These are phyloP conservation scores for Phytopythium vexans DNA, from an alignment of 352 stramenopile species.

Conservation along the genomic window DNA sequence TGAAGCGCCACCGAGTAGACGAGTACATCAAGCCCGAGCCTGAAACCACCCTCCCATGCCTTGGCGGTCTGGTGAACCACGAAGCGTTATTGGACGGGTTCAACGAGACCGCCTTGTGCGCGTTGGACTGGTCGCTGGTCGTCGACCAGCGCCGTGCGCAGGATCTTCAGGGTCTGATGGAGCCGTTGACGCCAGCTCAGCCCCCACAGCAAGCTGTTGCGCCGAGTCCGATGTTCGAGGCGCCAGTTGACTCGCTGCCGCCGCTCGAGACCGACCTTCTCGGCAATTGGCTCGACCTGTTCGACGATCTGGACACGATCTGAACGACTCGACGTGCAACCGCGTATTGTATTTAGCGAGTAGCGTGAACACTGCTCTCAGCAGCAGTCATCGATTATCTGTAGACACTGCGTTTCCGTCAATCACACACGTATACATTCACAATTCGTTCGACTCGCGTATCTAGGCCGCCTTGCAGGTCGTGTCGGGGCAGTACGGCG, in stretches of 20 bases:
- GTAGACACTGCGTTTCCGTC: neutral
- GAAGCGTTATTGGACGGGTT: conserved; percentile 9
- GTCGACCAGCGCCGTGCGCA: conserved; percentile 18
- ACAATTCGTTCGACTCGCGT: neutral
- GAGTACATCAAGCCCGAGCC: neutral
- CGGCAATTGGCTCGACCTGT: conserved; percentile 22
- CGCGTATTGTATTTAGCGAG: too few species aligned
- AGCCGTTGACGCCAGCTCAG: conserved; percentile 14
- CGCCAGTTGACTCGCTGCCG: conserved; percentile 7
- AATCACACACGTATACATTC: neutral
- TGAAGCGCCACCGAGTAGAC: too few species aligned
- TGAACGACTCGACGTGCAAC: too few species aligned
- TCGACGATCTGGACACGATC: conserved; percentile 11
- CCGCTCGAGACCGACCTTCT: conserved; percentile 20
- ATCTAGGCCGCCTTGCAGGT: conserved; percentile 15
- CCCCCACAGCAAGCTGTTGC: neutral
- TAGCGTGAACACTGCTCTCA: too few species aligned
- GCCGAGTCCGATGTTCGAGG: conserved; percentile 2
- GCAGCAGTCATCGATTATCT: too few species aligned
- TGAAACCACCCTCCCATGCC: neutral
- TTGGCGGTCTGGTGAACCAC: neutral
- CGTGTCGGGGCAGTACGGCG: conserved; percentile 16
- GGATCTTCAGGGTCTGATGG: conserved; percentile 18
- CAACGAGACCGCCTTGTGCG: conserved; percentile 14
- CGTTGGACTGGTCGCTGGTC: conserved; percentile 22